These are phyloP conservation scores for Cercophora samala DNA, from an alignment of 495 filamentous ascomycete genomes.

Conservation along the genomic window DNA sequence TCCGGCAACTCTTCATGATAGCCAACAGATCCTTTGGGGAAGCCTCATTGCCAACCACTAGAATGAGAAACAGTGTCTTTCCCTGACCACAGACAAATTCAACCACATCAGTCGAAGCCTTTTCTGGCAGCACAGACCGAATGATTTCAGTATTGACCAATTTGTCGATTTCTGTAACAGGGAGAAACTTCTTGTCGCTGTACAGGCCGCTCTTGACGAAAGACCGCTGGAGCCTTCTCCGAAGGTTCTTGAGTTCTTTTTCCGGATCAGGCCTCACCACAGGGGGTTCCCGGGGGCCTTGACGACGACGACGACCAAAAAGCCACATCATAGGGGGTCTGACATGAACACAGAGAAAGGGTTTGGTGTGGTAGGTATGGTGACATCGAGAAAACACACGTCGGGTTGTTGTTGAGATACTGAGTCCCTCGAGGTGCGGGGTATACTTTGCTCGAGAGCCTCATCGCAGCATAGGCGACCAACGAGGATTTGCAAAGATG, in stretches of 20 bases:
- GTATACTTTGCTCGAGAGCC: no score
- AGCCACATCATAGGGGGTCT: no score
- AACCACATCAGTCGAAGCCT: not conserved
- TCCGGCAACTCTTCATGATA: not conserved
- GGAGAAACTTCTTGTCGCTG: not conserved
- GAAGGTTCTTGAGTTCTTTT: not conserved
- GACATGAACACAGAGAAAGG: no score
- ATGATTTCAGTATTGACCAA: not conserved
- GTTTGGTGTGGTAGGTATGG: no score
- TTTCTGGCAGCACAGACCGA: not conserved
- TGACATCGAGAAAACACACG: no score
- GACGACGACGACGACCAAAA: not conserved
- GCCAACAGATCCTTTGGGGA: slow-evolving; percentile 4
- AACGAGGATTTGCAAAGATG: not conserved
- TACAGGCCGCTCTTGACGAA: not conserved
- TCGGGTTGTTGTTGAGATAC: no score
- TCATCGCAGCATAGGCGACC: not conserved
- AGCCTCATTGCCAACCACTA: not conserved
- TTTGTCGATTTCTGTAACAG: not conserved
- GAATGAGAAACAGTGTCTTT: slow-evolving; percentile 8
- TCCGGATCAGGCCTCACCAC: not conserved
- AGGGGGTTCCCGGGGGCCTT: no score
- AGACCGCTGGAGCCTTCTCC: not conserved
- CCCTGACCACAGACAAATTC: not conserved
- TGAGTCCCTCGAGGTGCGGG: no score